These are phyloP conservation scores for Septoria petroselini DNA, from an alignment of 2,329 filamentous ascomycete genomes.

Conservation along the genomic window DNA sequence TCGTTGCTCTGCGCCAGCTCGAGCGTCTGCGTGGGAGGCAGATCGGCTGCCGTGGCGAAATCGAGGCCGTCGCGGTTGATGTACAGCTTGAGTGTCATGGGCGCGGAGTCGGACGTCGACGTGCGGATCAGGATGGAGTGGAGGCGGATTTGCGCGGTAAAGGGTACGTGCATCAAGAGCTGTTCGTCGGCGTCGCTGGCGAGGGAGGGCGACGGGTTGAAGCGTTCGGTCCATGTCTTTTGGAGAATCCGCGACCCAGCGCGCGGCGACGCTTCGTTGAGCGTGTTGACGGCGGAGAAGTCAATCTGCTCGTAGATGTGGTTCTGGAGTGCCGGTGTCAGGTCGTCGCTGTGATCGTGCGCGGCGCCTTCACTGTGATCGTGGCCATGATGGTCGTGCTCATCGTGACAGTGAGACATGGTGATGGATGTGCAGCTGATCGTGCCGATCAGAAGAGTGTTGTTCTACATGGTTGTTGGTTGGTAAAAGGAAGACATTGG, in stretches of 20 bases:
- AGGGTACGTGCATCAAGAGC: slow-evolving; percentile 90
- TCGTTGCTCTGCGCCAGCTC: slow-evolving; percentile 74
- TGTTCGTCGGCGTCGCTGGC: slow-evolving; percentile 88
- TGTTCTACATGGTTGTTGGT: no score
- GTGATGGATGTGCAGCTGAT: background rate
- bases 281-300: slow-evolving; percentile 76
- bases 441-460: no score
- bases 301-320: slow-evolving; percentile 90
- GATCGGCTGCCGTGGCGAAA: slow-evolving; percentile 65
- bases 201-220: slow-evolving; percentile 69
- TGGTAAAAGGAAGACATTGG: no score
- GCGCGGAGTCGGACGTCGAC: slow-evolving; percentile 66
- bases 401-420: slow-evolving; percentile 52
- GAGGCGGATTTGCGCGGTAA: slow-evolving; percentile 89
- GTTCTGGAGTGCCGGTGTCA: slow-evolving; percentile 84
- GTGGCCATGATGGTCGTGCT: slow-evolving; percentile 43
- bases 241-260: slow-evolving; percentile 73
- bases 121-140: slow-evolving; percentile 85
- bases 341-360: slow-evolving; percentile 89
- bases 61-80: slow-evolving; percentile 84
- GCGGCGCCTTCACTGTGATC: slow-evolving; percentile 56
- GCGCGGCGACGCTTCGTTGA: slow-evolving; percentile 73
- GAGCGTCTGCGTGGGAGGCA: slow-evolving; percentile 67
- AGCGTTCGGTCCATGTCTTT: slow-evolving; percentile 86
- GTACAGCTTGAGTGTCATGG: slow-evolving; percentile 80